Percentiles rank a stretch among this genome's conserved stretches.
Evolutionary conservation across 2,329 filamentous ascomycete genomes (phyloP).

Genomic region (Orbilia javanica): DNA sequence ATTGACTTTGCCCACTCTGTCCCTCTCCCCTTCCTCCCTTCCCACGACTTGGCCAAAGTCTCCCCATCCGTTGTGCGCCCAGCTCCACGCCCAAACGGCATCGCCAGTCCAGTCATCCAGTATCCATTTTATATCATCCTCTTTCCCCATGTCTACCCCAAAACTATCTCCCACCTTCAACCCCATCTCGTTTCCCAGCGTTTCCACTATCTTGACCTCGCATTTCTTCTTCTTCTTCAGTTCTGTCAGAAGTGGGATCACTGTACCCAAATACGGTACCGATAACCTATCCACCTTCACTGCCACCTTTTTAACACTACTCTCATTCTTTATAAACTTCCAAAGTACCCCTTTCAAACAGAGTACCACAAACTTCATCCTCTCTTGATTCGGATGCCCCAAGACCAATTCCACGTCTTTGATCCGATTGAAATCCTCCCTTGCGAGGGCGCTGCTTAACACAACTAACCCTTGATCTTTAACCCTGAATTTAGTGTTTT

Average conservation of each 20-base stretch:
- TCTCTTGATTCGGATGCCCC: constrained; percentile 35
- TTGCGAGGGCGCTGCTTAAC: neutral
- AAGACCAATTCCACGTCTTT: constrained; percentile 18
- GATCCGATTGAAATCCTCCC: constrained; percentile 5
- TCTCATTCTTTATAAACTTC: neutral
- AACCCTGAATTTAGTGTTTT: neutral
- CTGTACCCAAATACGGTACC: constrained; percentile 13
- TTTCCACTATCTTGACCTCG: neutral
- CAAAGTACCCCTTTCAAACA: constrained; percentile 30
- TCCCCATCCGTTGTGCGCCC: constrained; percentile 10
- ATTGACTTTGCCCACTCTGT: neutral
- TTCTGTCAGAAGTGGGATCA: constrained; percentile 11
- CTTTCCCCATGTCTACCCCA: constrained; percentile 1
- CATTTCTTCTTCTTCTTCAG: constrained; percentile 18
- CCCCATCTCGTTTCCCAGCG: neutral
- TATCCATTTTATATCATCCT: constrained; percentile 40
- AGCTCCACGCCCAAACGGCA: constrained; percentile 27
- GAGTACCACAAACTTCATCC: constrained; percentile 30
- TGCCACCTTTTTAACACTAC: neutral
- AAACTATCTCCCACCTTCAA: neutral
- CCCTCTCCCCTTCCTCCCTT: constrained; percentile 12
- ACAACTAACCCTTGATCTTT: neutral
- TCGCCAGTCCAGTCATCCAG: constrained; percentile 9
- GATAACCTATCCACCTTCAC: constrained; percentile 7
- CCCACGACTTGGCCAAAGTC: constrained; percentile 5